phyloP scores from a whole-genome alignment of 352 stramenopile genomes.

The Phytophthora syringae region DNA sequence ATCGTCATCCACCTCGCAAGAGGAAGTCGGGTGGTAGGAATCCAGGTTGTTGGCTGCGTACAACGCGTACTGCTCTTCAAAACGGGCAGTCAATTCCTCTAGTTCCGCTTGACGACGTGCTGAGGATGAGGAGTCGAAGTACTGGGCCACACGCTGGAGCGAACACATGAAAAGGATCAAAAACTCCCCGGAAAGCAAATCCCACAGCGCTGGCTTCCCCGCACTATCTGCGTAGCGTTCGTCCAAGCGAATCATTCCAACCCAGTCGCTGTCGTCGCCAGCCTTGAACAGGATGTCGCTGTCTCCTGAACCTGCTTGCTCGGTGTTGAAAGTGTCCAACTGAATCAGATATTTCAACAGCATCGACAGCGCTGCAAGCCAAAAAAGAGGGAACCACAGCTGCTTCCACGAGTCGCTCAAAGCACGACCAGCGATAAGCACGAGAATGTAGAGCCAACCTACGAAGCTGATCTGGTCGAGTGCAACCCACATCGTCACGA shows the following conservation, averaged over 20 bases:
- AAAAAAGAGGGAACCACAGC: slow-evolving; percentile 84
- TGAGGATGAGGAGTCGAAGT: slow-evolving; percentile 64
- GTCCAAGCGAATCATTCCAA: slow-evolving; percentile 58
- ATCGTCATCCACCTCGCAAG: slow-evolving; percentile 60
- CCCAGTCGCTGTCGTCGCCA: slow-evolving; percentile 63
- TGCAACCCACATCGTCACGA: slow-evolving; percentile 77
- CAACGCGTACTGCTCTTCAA: slow-evolving; percentile 56
- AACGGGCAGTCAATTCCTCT: slow-evolving; percentile 44
- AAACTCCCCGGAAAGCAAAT: slow-evolving; percentile 60
- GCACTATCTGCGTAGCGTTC: slow-evolving; percentile 44
- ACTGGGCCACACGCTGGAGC: slow-evolving; percentile 74
- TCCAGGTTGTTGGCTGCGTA: slow-evolving; percentile 48
- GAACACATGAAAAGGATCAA: slow-evolving; percentile 78
- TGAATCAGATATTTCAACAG: slow-evolving; percentile 76
- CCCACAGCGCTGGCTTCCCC: slow-evolving; percentile 52
- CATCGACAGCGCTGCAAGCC: slow-evolving; percentile 66
- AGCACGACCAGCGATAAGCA: slow-evolving; percentile 61
- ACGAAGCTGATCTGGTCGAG: slow-evolving; percentile 69
- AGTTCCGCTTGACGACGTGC: slow-evolving; percentile 41
- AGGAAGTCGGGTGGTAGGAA: slow-evolving; percentile 51
- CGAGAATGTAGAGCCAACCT: slow-evolving; percentile 69
- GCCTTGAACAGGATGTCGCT: slow-evolving; percentile 46
- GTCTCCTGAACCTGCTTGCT: slow-evolving; percentile 23
- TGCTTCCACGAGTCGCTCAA: slow-evolving; percentile 67
- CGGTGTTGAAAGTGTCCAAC: slow-evolving; percentile 56